Evolutionary conservation across 805 yeast genomes (phyloP), one percentile per base, ranked within the genome.

Genomic region (Naumovozyma castellii): DNA sequence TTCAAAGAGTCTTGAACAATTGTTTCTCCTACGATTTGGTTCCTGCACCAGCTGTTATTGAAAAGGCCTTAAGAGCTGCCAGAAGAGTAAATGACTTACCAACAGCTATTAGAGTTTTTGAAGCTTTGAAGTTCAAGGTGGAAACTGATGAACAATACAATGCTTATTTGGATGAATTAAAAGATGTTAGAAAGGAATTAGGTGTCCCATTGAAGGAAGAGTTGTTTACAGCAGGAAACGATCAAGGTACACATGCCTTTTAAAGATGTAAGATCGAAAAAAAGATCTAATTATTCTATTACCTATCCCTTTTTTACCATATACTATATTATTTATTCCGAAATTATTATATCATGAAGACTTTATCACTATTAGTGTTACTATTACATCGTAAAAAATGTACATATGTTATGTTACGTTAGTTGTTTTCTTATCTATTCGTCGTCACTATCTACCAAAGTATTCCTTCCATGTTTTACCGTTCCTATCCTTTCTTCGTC

Each of bases 61-160:
- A 85, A 69, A 84, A 83, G 69, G 98, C 98, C 36, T 75, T 92
- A 62, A 80, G 84, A 71, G 98, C 98, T 36, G 88, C 97, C 56
- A 88, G 98, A 80, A 85, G 97, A 71, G 97, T 92, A 53, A 86
- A 92, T 69, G 98, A 92, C 72, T 85, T 85, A 71, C 96, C 98
- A 46, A 88, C 97, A 44, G 98, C 98, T 41, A 92, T 87, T 53
- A 84, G 98, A 72, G 95, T 94, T 42, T 92, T 92, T 58, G 98
- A 90, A 74, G 97, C 94, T 51, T 77, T 92, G 64, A 85, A 84
- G 67, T 85, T 79, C 78, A 92, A 92, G 74, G 97, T 92, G 49
- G 97, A 90, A 68, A 85, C 81, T 71, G 79, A 76, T 63, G 82
- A 81, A 54, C 97, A 92, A 72, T 92, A 92, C 75, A 76, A 82